Percentiles rank a stretch among this genome's conserved stretches.
Conservation (phyloP, 176 grass and related monocot genomes). For the Zea mays region DNA sequence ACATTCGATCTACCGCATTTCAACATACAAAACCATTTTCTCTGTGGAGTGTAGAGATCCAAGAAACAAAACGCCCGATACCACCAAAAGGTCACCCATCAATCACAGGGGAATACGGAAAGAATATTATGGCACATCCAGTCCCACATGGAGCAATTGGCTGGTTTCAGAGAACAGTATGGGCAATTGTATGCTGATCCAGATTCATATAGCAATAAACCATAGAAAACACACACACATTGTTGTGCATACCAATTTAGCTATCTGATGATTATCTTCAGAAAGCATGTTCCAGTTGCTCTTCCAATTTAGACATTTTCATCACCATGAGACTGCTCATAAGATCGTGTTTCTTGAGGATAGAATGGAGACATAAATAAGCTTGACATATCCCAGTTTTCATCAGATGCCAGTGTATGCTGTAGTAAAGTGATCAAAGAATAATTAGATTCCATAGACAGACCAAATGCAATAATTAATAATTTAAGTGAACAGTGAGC, state of each 20-base stretch:
- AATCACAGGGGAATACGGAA: neutral
- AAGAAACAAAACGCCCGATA: neutral
- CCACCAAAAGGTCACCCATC: neutral
- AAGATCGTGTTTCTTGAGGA: slow-evolving; percentile 39
- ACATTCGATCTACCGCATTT: slow-evolving; percentile 1
- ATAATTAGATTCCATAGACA: neutral
- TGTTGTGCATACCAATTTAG: slow-evolving; percentile 15
- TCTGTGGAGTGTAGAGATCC: neutral
- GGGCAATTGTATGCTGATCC: slow-evolving; percentile 11
- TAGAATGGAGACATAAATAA: slow-evolving; percentile 47
- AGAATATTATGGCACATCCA: slow-evolving; percentile 11
- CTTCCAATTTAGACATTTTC: slow-evolving; percentile 50
- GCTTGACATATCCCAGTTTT: slow-evolving; percentile 33
- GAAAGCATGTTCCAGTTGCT: slow-evolving; percentile 34
- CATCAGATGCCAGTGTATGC: slow-evolving; percentile 48
- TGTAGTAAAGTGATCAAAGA: slow-evolving; percentile 29
- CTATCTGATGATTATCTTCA: slow-evolving; percentile 25
- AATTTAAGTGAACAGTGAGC: neutral
- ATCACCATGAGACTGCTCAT: slow-evolving; percentile 38
- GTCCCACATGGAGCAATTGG: slow-evolving; percentile 6
- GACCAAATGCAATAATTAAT: slow-evolving; percentile 1
- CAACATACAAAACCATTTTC: neutral
- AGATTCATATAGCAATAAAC: neutral
- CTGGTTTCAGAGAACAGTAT: neutral
- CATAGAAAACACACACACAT: neutral